Base-by-base conservation (phyloP, 805 yeast genomes). In the Helenozyma baotianmanensis region DNA sequence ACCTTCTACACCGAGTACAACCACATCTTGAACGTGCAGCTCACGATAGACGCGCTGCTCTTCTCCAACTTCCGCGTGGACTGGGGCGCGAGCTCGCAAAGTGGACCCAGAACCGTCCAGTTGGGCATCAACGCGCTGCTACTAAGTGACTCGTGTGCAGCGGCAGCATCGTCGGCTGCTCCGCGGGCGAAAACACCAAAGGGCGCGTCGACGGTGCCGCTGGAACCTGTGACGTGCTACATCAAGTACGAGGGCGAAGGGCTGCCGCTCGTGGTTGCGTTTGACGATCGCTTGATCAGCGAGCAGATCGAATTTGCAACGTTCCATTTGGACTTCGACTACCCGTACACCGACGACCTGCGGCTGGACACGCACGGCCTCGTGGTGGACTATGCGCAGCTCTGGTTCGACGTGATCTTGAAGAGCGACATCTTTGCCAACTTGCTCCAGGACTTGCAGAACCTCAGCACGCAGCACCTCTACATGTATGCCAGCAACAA, bases 221-320 rank as follows among this genome's bases (percentile, higher is more conserved):
- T 36, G 6, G 59, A 54, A 15, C 32, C 46, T n/a, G 54, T 55
- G 9, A 43, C 51, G 9, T 66, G 72, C 47, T 62, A 53, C 38
- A 36, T 66, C 21, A 54, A 48, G 11, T 66, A 65, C 41, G 46
- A 51, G 13, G 70, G 70, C 7, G 60, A 53, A n/a, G 72, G 71
- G 1, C 29, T 36, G 7, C 70, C 70, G 1, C 47, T 67, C 7
- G 51, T 61, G 9, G 50, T 66, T 14, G 71, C 62, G 35, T 67
- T 66, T 37, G 71, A 66, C 42, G 71, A 66, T 42, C 42, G 48
- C 22, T 42, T 58, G 21, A 60, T 67, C 41, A 60, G 59, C 30
- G 72, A 67, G 35, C 60, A 57, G 38, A 52, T 67, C 30, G 72
- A 67, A 42, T 67, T 67, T 38, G 43, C 52, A 4, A 66, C 72